Evolutionary conservation across 2,329 filamentous ascomycete genomes (phyloP), one percentile per base, ranked within the genome.

Genomic region (Penicillium brasilianum): DNA sequence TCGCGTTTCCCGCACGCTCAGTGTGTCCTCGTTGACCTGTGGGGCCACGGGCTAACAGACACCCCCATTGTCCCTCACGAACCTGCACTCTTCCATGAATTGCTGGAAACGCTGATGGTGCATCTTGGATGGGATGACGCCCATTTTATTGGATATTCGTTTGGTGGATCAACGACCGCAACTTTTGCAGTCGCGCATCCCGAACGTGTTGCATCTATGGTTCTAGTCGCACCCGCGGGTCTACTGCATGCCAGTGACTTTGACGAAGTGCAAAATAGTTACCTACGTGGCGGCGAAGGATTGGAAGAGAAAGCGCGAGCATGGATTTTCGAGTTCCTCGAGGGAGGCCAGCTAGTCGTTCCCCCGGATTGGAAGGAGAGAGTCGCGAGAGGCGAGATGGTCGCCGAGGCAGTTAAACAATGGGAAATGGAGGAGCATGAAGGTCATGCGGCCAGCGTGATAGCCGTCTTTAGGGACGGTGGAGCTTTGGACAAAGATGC

Each of bases 41-140:
- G 82, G 82, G 84, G 84, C 32, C 84, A 86, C 54, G 83, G 83
- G 0, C 69, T 86, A n/a, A 80, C 74, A 30, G 79, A 81, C 6
- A 84, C 83, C 0, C 83, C 83, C 0, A 2, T 81, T 1, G 32
- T 67, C 0, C 66, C 83, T 0, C 82, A 85, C 55, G 72, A 72
- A 0, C 63, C 78, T 0, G 41, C 57, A 0, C 61, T 85, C 0
- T 85, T 86, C 58, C 78, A 82, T 49, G 16, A 16, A 0, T 66
- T 82, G 3, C 57, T 85, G 0, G 74, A 80, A 5, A 60, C 60
- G 0, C 30, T 85, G 0, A 64, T 85, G 4, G 69, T 68, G 1
- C 67, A 75, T 2, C 61, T 85, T 0, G 13, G 55, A 0, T 85
- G 83, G 84, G 11, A 66, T 0, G 62, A 71, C 18, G 78, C 75